A percentile compares a stretch with the other conserved stretches of the same genome.
Conservation (phyloP, 2,329 filamentous ascomycete genomes). For the Sclerotinia glacialis region DNA sequence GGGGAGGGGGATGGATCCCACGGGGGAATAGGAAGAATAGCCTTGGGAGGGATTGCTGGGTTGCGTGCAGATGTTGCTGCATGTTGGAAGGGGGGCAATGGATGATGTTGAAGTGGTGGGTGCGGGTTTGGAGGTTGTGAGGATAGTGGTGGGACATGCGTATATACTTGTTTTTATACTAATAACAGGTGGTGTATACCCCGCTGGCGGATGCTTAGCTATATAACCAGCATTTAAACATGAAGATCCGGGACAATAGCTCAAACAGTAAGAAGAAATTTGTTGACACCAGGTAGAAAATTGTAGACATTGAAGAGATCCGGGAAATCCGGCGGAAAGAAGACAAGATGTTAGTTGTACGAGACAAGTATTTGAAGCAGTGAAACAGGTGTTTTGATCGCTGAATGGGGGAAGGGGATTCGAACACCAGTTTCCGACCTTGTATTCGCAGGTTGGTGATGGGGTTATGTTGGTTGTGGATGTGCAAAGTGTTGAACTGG, state of each 20-base stretch:
- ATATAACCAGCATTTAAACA: slow-evolving; percentile 47
- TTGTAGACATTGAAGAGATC: slow-evolving; percentile 49
- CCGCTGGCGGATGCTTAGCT: slow-evolving; percentile 44
- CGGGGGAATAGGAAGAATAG: slow-evolving; percentile 63
- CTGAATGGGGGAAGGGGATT: slow-evolving; percentile 50
- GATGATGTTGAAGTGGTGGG: slow-evolving; percentile 33
- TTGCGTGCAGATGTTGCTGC: slow-evolving; percentile 50
- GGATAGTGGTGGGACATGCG: slow-evolving; percentile 34
- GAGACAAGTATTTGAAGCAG: slow-evolving; percentile 43
- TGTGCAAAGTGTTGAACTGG: slow-evolving; percentile 45
- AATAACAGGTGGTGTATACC: slow-evolving; percentile 42
- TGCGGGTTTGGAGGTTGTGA: slow-evolving; percentile 38
- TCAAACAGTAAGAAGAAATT: slow-evolving; percentile 47
- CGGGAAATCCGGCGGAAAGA: slow-evolving; percentile 51
- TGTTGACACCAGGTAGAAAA: slow-evolving; percentile 51
- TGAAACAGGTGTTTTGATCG: slow-evolving; percentile 45
- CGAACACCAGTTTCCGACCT: slow-evolving; percentile 54
- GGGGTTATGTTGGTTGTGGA: slow-evolving; percentile 42
- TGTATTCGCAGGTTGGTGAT: slow-evolving; percentile 52
- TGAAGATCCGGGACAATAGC: slow-evolving; percentile 40
- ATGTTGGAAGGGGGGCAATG: slow-evolving; percentile 47
- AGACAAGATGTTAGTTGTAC: slow-evolving; percentile 53
- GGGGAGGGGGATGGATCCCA: slow-evolving; percentile 52
- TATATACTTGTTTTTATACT: slow-evolving; percentile 41
- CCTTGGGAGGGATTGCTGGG: slow-evolving; percentile 56